Evolutionary conservation across 2,329 filamentous ascomycete genomes (phyloP), one percentile per base, ranked within the genome.

Genomic region (Nothopassalora personata): DNA sequence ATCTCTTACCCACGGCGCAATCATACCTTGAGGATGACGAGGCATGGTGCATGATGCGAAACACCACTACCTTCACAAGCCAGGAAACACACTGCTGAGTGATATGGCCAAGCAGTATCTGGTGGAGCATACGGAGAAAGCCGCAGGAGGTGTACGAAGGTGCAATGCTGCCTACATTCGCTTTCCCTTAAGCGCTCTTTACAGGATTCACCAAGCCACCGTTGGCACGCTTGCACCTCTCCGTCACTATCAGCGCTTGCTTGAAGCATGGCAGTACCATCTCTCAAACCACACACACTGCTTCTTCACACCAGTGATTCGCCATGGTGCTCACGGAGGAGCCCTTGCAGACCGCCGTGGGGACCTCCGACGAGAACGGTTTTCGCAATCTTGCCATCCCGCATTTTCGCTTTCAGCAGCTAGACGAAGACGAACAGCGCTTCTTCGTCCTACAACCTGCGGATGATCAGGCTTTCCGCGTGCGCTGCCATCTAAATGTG

Each of bases 401-500:
- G n/a, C 13, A 7, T 5, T 18, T 43, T 15, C 13, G 18, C 7
- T 43, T n/a, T 15, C 13, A 43, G 13, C 39, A 7, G 7, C 8
- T 43, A 5, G 39, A 15, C 4, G 39, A 43, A 43, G 39, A 43
- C n/a, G 49, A 58, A 19, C 49, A 48, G 18, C 56, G 56, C 13
- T 58, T 58, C 30, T 36, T 58, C 33, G 11, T 53, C 15, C 36
- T 58, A 9, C 39, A 53, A 13, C 56, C 56, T 5, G 49, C 27
- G 34, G 45, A 23, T 8, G 49, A 58, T 7, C 39, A 43, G 39
- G n/a, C 39, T n/a, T 43, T 15, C 36, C 36, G 39, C 23, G 34
- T 58, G 3, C 56, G 56, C 18, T 53, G 56, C 47, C 18, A 48
- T 7, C 19, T 53, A 6, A 39, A 53, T 11, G 47, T 31, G 5